Evolutionary conservation across 2,329 filamentous ascomycete species (phyloP).

Genomic region (Alternaria consortialis): DNA sequence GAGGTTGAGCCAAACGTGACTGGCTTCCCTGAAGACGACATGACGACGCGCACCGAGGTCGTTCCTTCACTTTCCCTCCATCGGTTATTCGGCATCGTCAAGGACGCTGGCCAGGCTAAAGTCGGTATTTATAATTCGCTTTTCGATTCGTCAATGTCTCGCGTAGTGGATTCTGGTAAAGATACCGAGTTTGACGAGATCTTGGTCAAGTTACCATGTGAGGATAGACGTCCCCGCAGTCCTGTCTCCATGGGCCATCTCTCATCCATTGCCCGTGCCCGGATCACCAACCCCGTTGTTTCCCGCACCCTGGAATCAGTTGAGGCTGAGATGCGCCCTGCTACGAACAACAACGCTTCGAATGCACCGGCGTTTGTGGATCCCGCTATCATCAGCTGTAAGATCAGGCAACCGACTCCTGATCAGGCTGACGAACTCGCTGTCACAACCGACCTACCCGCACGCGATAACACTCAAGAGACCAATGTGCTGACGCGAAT

Average conservation of each 20-base stretch:
- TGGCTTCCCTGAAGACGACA: background rate
- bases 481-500: background rate
- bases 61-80: background rate
- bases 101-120: background rate
- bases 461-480: background rate
- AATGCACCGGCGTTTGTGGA: background rate
- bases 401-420: background rate
- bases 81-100: background rate
- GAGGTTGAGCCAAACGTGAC: background rate
- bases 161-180: background rate
- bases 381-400: conserved; percentile 1
- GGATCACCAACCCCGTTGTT: too few relatives aligned
- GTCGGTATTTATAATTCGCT: too few relatives aligned
- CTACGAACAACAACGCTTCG: background rate
- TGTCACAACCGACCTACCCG: background rate
- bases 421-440: background rate
- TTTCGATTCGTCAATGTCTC: background rate
- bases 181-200: background rate
- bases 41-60: background rate
- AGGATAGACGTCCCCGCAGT: background rate
- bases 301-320: background rate
- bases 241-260: background rate
- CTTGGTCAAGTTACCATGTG: background rate
- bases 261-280: background rate
- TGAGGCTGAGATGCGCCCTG: background rate